Base-by-base conservation (phyloP, 1,284 basidiomycete species). In the Pseudozyma tsukubaensis region DNA sequence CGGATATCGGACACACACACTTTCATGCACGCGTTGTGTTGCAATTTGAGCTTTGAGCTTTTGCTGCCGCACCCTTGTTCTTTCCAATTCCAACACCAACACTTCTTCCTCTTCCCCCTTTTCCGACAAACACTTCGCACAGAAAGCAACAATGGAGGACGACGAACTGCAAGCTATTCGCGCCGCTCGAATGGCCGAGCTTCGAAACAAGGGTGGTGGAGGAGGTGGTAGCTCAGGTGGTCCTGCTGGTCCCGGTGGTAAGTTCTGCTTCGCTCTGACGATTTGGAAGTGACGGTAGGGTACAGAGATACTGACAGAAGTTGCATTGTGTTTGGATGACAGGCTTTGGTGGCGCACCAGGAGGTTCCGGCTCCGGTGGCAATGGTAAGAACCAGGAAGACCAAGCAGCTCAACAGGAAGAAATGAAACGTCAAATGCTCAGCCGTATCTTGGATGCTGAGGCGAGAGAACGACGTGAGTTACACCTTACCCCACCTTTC, bases 401-500 rank as follows among this genome's bases (percentile, higher is more conserved):
- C 9, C 75, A 83, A 40, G 72, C 76, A 29, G 85, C 84, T 4
- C 79, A 85, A 53, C 79, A 83, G 65, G 85, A 86, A 37, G 85
- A 86, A 67, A 76, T 82, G 78, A 84, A 92, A 91, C 84, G 88
- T 63, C 85, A 84, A 77, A 86, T 97, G 83, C 90, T 98, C 83
- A 90, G 91, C n/a, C 92, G 93, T 5, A 90, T 98, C 66, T 87
- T 98, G 43, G 94, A 96, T 78, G 86, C 89, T 12, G 90, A 90
- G 62, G 96, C 96, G 37, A 88, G 95, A 66, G 96, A 97, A 87
- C 88, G 96, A 85, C 87, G 96, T 98, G 86, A 85, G 94, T 88
- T 21, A 21, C 12, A 7, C 40, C 43, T 2, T 0, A 24, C 39
- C 19, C 13, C 11, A n/a, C 14, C 32, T 13, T 24, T 58, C 44